Base-by-base conservation (phyloP, 2,329 filamentous ascomycete species). In the Aspergillus candidus region DNA sequence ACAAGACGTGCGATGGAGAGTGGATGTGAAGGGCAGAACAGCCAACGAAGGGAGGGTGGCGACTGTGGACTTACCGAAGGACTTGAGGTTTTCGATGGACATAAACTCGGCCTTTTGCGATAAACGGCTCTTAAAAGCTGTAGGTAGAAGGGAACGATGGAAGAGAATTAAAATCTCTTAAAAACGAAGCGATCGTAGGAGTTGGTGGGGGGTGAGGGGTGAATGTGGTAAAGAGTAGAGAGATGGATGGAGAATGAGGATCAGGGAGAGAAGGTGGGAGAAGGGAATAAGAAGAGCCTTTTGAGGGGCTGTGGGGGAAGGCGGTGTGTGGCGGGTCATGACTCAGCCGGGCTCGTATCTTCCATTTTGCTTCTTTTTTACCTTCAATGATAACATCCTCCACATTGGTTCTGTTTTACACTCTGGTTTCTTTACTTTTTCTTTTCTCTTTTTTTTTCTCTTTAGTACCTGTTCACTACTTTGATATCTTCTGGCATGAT, bases 11-110 rank as follows among this genome's bases (percentile, higher is more conserved):
- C 22, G 22, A 27, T 43, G 38, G 37, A 34, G 14, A 15, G 30
- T 30, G 17, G 10, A 12, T 13, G 30, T 37, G 14, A 35, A 30
- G 27, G 7, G 12, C 12, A 6, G 39, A 18, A 18, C 13, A 33
- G 32, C 30, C 22, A 22, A 35, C 27, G 35, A 40, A 47, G 40
- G 59, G 59, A 52, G 55, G 58, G 58, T 60, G 57, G 54, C 56
- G 53, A 59, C 22, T 8, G 48, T 38, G 32, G 44, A 78, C 86
- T 69, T 76, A 93, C 87, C 87, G 83, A 88, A 88, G 79, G 84
- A 83, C 83, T 93, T 93, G 76, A 94, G 86, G 82, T 94, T 94
- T 89, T 93, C 86, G 86, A 93, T 93, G 83, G 88, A 93, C 88
- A 93, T 93, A 90, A 88, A 90, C 84, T 86, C 83, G 83, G 77